Percentiles rank a stretch among this genome's conserved stretches.
Conservation (phyloP, 2,329 filamentous ascomycete species). For the Verticillium dahliae region DNA sequence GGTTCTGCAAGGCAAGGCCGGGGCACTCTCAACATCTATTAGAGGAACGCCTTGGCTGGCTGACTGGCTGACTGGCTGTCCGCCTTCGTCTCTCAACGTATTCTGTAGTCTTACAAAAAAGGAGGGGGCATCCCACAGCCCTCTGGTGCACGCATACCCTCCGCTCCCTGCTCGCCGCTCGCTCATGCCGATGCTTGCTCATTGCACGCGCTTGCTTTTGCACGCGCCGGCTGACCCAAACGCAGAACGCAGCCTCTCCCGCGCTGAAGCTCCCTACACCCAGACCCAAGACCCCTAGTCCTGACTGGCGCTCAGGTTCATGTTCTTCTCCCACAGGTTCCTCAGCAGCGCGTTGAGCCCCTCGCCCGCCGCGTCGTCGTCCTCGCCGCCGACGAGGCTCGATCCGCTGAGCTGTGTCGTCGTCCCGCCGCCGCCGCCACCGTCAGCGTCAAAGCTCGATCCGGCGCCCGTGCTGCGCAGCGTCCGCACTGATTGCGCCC, state of each 20-base stretch:
- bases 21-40: background rate
- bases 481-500: slow-evolving; percentile 27
- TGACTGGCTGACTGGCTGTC: background rate
- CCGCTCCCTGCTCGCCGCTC: no score
- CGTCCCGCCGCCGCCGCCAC: slow-evolving; percentile 12
- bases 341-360: slow-evolving; percentile 44
- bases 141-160: no score
- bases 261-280: background rate
- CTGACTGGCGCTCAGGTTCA: slow-evolving; percentile 50
- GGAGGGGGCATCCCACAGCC: no score
- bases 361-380: slow-evolving; percentile 29
- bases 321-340: slow-evolving; percentile 56
- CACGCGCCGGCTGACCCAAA: no score
- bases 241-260: no score
- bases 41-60: background rate
- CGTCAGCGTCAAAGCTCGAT: slow-evolving; percentile 40
- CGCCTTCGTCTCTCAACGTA: background rate
- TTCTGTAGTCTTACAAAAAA: background rate
- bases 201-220: no score
- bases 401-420: slow-evolving; percentile 37
- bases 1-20: no score
- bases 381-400: slow-evolving; percentile 41
- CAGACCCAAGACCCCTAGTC: slow-evolving; percentile 21
- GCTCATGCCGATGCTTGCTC: no score
- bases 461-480: slow-evolving; percentile 23